phyloP scores from a whole-genome alignment of 208 protist genomes.

The Crithidia thermophila region DNA sequence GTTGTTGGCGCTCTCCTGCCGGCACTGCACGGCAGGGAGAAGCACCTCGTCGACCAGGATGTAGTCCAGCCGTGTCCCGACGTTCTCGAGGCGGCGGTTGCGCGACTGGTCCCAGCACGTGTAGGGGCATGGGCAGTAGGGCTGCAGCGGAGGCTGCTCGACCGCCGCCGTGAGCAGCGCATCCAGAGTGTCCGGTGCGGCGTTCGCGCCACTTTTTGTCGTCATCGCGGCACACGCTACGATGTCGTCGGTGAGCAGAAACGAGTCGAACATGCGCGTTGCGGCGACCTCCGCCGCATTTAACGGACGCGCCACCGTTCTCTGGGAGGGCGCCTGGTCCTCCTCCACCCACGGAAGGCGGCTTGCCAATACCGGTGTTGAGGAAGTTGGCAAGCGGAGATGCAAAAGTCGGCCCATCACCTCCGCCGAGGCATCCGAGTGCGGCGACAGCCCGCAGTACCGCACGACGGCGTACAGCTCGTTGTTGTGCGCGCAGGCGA shows the following conservation, averaged over 20 bases:
- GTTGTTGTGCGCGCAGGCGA: slow-evolving; percentile 46
- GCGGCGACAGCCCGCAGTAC: slow-evolving; percentile 68
- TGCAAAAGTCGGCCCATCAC: slow-evolving; percentile 67
- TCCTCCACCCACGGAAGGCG: slow-evolving; percentile 11
- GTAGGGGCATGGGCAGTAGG: slow-evolving; percentile 77
- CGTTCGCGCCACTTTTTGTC: background rate
- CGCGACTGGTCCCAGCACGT: slow-evolving; percentile 93
- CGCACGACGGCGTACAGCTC: slow-evolving; percentile 67
- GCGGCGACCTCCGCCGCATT: background rate
- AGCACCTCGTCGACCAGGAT: slow-evolving; percentile 82
- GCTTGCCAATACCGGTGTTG: slow-evolving; percentile 10
- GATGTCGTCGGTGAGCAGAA: slow-evolving; percentile 37
- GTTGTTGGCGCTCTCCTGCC: slow-evolving; percentile 70
- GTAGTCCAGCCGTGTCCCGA: slow-evolving; percentile 91
- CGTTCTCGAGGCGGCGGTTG: slow-evolving; percentile 84
- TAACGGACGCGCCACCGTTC: background rate
- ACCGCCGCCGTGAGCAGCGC: slow-evolving; percentile 16
- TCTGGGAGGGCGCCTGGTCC: background rate
- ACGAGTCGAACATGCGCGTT: slow-evolving; percentile 50
- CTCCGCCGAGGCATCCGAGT: slow-evolving; percentile 57
- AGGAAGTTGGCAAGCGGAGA: slow-evolving; percentile 14
- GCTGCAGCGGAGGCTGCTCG: slow-evolving; percentile 15
- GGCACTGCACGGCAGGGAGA: slow-evolving; percentile 43
- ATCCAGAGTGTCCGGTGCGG: slow-evolving; percentile 3
- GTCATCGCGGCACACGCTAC: background rate